phyloP scores from a whole-genome alignment of 352 stramenopile genomes.

The Phytopythium delawarense region DNA sequence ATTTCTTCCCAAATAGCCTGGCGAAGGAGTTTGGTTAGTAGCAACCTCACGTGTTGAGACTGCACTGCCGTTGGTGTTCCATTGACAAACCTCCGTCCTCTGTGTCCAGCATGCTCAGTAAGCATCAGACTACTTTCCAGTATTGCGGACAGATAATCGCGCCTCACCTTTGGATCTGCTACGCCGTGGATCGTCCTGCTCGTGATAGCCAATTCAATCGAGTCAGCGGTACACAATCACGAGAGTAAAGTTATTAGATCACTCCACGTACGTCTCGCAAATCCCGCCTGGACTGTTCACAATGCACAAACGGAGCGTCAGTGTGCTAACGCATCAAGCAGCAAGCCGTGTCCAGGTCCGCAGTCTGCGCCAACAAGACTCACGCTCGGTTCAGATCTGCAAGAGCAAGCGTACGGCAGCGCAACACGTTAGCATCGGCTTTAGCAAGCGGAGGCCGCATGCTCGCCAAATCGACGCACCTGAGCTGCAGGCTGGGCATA shows the following conservation, averaged over 20 bases:
- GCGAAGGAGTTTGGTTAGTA: not conserved
- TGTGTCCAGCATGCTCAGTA: not conserved
- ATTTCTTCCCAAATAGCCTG: constrained; percentile 88
- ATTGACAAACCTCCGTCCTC: constrained; percentile 1
- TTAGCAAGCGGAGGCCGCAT: not conserved
- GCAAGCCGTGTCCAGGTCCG: not conserved
- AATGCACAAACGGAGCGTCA: not conserved
- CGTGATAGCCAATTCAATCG: constrained; percentile 3
- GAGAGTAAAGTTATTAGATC: not conserved
- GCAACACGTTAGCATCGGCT: not conserved
- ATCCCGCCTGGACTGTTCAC: constrained; percentile 41
- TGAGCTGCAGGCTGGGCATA: constrained; percentile 49
- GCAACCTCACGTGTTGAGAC: not conserved
- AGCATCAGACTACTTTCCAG: not conserved
- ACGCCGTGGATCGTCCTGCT: constrained; percentile 64
- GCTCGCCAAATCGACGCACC: not conserved
- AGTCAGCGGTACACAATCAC: not conserved
- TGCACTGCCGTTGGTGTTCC: no score
- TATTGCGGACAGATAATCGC: not conserved
- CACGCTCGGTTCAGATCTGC: constrained; percentile 57
- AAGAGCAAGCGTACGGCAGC: not conserved
- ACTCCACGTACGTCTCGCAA: constrained; percentile 50
- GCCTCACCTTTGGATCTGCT: constrained; percentile 48
- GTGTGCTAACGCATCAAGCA: not conserved
- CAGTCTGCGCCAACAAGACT: constrained; percentile 3